Percentiles rank a stretch among this genome's conserved stretches.
phyloP scores from a whole-genome alignment of 257 asterid genomes.

The Salvia hispanica region DNA sequence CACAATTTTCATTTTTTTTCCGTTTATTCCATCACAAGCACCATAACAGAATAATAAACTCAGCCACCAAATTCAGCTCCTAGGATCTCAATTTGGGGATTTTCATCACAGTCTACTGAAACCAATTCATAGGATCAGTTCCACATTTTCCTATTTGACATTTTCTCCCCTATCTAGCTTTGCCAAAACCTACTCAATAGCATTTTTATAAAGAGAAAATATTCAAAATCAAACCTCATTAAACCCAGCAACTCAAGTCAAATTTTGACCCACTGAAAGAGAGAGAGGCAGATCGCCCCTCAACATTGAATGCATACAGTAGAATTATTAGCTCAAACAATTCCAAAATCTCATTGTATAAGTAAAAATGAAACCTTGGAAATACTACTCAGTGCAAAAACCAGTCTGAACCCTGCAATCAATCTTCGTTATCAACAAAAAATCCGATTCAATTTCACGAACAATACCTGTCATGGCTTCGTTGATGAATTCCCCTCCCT shows the following conservation, averaged over 20 bases:
- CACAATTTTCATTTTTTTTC: constrained; percentile 4
- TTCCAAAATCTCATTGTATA: constrained; percentile 11
- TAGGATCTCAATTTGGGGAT: too few species aligned
- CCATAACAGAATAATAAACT: neutral
- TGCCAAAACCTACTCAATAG: neutral
- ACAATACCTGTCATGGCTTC: constrained; percentile 70
- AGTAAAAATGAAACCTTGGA: constrained; percentile 1
- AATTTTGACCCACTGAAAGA: neutral
- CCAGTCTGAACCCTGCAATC: constrained; percentile 28
- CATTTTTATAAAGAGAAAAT: constrained; percentile 7
- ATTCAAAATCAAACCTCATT: neutral
- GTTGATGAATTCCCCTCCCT: constrained; percentile 24
- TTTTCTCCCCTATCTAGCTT: neutral
- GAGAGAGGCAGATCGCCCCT: neutral
- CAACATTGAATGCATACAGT: constrained; percentile 14
- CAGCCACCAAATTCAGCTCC: neutral
- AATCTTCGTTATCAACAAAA: constrained; percentile 4
- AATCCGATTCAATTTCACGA: constrained; percentile 14
- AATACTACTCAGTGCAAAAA: neutral
- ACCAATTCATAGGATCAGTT: neutral
- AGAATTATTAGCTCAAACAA: constrained; percentile 23
- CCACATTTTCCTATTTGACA: constrained; percentile 7
- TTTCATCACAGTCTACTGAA: constrained; percentile 12
- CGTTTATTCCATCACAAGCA: constrained; percentile 1
- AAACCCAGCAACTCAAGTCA: neutral